Evolutionary conservation across 441 rosid genomes (phyloP), one percentile per base, ranked within the genome.

Genomic region (Mallotus japonicus): DNA sequence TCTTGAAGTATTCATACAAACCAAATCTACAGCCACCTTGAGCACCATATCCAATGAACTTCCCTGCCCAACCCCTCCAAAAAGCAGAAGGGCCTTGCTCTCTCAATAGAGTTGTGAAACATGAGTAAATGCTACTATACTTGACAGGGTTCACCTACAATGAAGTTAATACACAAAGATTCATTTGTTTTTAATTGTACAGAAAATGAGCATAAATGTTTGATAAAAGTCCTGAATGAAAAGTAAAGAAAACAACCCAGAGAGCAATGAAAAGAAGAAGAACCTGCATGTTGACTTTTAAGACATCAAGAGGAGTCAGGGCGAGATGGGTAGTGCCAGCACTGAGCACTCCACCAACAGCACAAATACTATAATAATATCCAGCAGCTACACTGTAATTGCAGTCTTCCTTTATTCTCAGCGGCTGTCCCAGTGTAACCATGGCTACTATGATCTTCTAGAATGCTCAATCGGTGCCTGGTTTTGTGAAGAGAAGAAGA

Each of bases 281-380:
- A 3, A 91, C 92, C 93, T 88, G 96, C 96, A 90, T 92, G 71
- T 87, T 86, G 68, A 92, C 95, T 80, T 92, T 88, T 57, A 92
- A 80, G 65, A 92, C 93, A 78, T 90, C 93, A 55, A 90, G 89
- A 77, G 97, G 97, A 34, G 95, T 90, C 16, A 89, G 68, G 51
- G 80, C 92, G 16, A 89, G 80, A 80, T 89, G 97, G 22, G 91
- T 80, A 5, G 89, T 80, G 59, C 92, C 96, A 10, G 97, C 91
- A 73, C 95, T 87, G 75, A 92, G 85, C 95, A 89, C 90, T 42
- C 95, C 95, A 73, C 90, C 87, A 67, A 79, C 72, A 13, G 91
- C 79, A 47, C 94, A 91, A 54, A 91, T 72, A 16, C 85, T 69
- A 59, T 84, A 88, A 51, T 85, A 87, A 51, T 83, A 86, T 71